Evolutionary conservation across 1,139 yeast genomes (phyloP).

Genomic region (Kodamaea sp.): DNA sequence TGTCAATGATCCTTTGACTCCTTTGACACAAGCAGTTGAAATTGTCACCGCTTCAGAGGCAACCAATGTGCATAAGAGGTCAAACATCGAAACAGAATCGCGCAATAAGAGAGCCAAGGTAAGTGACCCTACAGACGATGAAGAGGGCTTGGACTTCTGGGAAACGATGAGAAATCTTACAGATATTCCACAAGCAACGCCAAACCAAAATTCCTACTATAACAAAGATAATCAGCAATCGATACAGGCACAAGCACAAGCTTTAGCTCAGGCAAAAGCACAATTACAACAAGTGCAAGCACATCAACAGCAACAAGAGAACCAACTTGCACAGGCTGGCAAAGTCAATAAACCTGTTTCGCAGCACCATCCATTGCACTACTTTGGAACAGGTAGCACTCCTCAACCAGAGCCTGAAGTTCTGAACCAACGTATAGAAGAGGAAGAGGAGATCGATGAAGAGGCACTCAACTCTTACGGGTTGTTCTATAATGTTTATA

Average conservation of each 20-base stretch:
- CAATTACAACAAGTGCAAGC: neutral
- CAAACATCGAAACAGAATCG: constrained; percentile 9
- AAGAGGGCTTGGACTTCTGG: constrained; percentile 66
- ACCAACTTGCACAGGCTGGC: constrained; percentile 2
- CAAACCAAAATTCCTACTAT: neutral
- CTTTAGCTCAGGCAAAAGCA: constrained; percentile 1
- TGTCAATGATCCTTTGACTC: constrained; percentile 30
- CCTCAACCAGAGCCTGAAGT: constrained; percentile 20
- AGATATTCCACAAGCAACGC: constrained; percentile 30
- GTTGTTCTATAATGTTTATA: constrained; percentile 37
- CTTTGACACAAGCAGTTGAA: constrained; percentile 47
- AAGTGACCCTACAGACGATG: constrained; percentile 21
- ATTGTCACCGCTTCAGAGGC: constrained; percentile 42
- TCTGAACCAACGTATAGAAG: constrained; percentile 4
- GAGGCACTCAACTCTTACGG: constrained; percentile 38
- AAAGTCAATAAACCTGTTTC: constrained; percentile 37
- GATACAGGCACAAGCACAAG: constrained; percentile 18
- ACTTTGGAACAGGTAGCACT: constrained; percentile 21
- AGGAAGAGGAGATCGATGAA: constrained; percentile 35
- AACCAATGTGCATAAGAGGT: constrained; percentile 5
- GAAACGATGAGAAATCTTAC: constrained; percentile 61
- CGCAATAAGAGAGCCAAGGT: constrained; percentile 13
- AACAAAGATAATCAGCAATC: too few species aligned
- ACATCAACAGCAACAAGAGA: constrained; percentile 1
- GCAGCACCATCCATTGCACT: constrained; percentile 51